Evolutionary conservation across 2,329 filamentous ascomycete genomes (phyloP).

Genomic region (Zalaria sp.): DNA sequence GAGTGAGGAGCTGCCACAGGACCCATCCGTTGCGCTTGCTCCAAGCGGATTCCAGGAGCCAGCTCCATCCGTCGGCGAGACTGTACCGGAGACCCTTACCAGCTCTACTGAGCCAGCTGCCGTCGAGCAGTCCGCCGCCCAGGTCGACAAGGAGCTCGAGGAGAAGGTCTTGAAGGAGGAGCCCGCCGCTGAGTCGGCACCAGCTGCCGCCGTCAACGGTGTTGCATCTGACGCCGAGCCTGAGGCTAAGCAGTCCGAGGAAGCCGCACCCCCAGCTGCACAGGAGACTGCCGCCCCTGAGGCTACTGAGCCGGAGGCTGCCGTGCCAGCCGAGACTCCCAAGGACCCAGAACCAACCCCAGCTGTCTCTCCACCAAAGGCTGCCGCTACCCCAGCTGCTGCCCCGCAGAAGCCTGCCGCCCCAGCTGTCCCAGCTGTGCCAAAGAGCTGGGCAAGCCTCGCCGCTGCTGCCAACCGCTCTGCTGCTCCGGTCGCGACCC

Average conservation of each 20-base stretch:
- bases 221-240: slow-evolving; percentile 20
- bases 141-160: slow-evolving; percentile 64
- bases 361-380: slow-evolving; percentile 17
- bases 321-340: slow-evolving; percentile 44
- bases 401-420: slow-evolving; percentile 38
- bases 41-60: slow-evolving; percentile 25
- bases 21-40: slow-evolving; percentile 14
- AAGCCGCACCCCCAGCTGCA: slow-evolving; percentile 14
- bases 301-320: slow-evolving; percentile 11
- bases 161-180: slow-evolving; percentile 33
- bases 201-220: slow-evolving; percentile 21
- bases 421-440: slow-evolving; percentile 39
- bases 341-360: slow-evolving; percentile 47
- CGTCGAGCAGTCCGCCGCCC: slow-evolving; percentile 28
- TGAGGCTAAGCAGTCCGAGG: slow-evolving; percentile 21
- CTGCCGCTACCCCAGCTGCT: slow-evolving; percentile 37
- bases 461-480: slow-evolving; percentile 36
- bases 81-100: slow-evolving; percentile 17
- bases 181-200: slow-evolving; percentile 11
- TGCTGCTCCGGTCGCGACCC: slow-evolving; percentile 24
- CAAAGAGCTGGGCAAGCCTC: slow-evolving; percentile 61
- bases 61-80: slow-evolving; percentile 18
- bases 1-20: slow-evolving; percentile 19
- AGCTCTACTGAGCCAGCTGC: slow-evolving; percentile 22
- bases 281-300: slow-evolving; percentile 23